These are phyloP conservation scores for Rhodosporidiobolus sp. DNA, from an alignment of 768 basidiomycete genomes.

Conservation along the genomic window DNA sequence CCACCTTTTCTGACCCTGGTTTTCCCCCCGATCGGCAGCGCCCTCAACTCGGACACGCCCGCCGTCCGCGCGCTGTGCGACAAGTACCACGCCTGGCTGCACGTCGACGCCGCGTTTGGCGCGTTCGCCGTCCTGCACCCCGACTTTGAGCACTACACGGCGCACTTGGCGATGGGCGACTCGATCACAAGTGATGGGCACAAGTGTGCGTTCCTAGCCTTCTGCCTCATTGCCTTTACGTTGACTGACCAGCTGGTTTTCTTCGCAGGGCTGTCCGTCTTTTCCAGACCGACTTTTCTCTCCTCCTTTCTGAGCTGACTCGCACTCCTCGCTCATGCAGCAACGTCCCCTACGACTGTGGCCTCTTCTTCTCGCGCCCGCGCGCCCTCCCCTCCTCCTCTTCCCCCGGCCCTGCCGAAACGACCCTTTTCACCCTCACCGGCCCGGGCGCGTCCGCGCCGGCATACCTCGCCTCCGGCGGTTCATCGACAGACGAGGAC, in stretches of 20 bases:
- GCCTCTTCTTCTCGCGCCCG: slow-evolving; percentile 51
- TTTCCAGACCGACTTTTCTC: no score
- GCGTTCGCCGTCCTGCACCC: slow-evolving; percentile 52
- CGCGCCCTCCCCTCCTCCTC: background rate
- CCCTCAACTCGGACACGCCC: slow-evolving; percentile 47
- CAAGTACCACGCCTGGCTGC: slow-evolving; percentile 51
- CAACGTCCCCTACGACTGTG: slow-evolving; percentile 52
- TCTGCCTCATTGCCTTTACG: background rate
- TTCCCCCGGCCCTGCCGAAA: background rate
- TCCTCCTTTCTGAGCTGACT: no score
- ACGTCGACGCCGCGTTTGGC: slow-evolving; percentile 55
- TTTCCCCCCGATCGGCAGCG: slow-evolving; percentile 41
- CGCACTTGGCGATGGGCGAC: slow-evolving; percentile 51
- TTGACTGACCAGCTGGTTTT: slow-evolving; percentile 22
- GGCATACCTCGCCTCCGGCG: slow-evolving; percentile 49
- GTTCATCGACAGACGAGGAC: background rate
- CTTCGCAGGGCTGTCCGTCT: slow-evolving; percentile 48
- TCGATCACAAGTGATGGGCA: slow-evolving; percentile 52
- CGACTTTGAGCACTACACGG: slow-evolving; percentile 44
- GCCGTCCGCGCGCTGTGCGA: slow-evolving; percentile 49
- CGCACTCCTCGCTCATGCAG: no score
- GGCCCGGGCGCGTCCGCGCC: slow-evolving; percentile 48
- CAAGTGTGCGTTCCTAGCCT: slow-evolving; percentile 26
- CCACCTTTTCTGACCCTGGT: background rate
- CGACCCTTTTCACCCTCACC: slow-evolving; percentile 46